These are phyloP conservation scores for Nephelium lappaceum DNA, from an alignment of 345 rosid species.

Conservation along the genomic window DNA sequence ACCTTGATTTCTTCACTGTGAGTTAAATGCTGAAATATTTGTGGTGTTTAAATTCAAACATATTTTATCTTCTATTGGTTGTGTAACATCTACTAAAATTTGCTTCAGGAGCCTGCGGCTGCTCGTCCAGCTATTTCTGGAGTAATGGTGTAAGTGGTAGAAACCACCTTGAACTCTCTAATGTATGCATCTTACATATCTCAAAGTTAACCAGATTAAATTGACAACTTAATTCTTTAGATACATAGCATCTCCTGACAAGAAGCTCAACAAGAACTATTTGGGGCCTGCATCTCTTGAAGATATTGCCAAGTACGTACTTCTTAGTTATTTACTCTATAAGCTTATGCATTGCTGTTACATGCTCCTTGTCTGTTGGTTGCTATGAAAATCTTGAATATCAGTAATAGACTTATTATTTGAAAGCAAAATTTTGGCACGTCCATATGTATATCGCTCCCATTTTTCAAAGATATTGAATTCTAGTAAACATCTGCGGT, in stretches of 20 bases:
- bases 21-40: conserved; percentile 24
- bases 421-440: not conserved
- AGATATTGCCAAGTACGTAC: conserved; percentile 74
- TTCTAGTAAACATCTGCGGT: not conserved
- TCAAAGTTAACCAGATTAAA: conserved; percentile 9
- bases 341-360: not conserved
- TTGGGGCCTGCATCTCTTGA: conserved; percentile 81
- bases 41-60: not conserved
- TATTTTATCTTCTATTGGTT: conserved; percentile 5
- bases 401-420: not conserved
- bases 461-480: no score
- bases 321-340: conserved; percentile 10
- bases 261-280: conserved; percentile 66
- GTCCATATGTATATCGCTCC: not conserved
- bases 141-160: conserved; percentile 75
- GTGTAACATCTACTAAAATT: conserved; percentile 19
- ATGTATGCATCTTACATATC: not conserved
- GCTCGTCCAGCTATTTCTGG: conserved; percentile 68
- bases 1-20: conserved; percentile 80
- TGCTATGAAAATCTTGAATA: not conserved
- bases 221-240: conserved; percentile 35
- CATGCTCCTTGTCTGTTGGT: not conserved
- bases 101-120: conserved; percentile 62
- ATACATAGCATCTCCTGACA: conserved; percentile 82
- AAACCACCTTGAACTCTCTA: not conserved